Evolutionary conservation across 2,329 filamentous ascomycete species (phyloP).

Genomic region (Cephalotrichum gorgonifer): DNA sequence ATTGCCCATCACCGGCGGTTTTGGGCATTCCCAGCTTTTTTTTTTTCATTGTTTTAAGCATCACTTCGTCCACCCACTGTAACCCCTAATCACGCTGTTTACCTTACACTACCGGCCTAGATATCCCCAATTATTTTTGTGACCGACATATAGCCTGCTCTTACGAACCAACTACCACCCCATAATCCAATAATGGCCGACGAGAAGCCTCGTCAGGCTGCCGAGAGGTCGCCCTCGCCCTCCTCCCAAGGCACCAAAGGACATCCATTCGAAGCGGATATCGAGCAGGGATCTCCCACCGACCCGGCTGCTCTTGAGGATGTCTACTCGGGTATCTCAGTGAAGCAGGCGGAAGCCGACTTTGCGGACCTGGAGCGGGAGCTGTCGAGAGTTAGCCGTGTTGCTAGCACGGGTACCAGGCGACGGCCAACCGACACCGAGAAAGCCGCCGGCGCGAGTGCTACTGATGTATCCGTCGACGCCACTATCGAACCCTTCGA

Average conservation of each 20-base stretch:
- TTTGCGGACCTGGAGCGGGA: constrained; percentile 58
- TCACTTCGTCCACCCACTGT: no score
- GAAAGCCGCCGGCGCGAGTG: constrained; percentile 37
- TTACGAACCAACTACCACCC: neutral
- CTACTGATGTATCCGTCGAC: constrained; percentile 6
- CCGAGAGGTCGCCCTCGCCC: neutral
- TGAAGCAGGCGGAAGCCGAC: constrained; percentile 58
- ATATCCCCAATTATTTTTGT: no score
- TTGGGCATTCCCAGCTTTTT: no score
- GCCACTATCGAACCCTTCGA: constrained; percentile 52
- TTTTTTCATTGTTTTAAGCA: no score
- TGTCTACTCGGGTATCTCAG: constrained; percentile 41
- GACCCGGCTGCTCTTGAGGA: neutral
- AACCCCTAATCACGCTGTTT: no score
- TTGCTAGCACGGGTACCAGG: constrained; percentile 24
- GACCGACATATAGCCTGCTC: no score
- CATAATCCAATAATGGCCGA: neutral
- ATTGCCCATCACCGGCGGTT: no score
- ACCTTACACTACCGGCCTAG: no score
- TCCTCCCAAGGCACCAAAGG: neutral
- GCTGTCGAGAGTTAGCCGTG: constrained; percentile 45
- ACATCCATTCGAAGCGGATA: neutral
- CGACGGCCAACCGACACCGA: constrained; percentile 28
- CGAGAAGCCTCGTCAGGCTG: neutral
- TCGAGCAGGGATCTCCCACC: constrained; percentile 2